Percentiles rank a stretch among this genome's conserved stretches.
Conservation (phyloP, 2,329 filamentous ascomycete species). For the Penicillium sp. region DNA sequence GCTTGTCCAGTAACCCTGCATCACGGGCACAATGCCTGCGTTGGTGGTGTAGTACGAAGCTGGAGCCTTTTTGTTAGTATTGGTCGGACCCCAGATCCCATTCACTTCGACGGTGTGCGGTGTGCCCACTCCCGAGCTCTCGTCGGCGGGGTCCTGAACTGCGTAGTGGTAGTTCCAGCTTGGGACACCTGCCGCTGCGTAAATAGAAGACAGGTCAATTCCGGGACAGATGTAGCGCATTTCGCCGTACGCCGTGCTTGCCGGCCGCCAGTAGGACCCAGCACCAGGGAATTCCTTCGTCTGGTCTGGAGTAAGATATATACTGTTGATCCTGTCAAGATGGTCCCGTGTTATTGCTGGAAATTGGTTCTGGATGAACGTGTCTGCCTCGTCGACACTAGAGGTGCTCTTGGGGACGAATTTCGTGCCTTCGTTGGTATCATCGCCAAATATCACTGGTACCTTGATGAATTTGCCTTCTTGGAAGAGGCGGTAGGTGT, state of each 20-base stretch:
- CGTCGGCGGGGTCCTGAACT: constrained; percentile 51
- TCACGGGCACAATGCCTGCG: constrained; percentile 48
- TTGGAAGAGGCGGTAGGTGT: constrained; percentile 43
- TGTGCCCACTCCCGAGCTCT: constrained; percentile 52
- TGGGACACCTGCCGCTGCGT: constrained; percentile 23
- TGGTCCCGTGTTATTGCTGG: constrained; percentile 47
- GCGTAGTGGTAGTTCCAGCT: constrained; percentile 64
- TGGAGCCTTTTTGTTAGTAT: constrained; percentile 45
- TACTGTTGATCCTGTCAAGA: constrained; percentile 43
- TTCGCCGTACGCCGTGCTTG: constrained; percentile 54
- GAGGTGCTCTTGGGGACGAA: constrained; percentile 48
- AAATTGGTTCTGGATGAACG: constrained; percentile 52
- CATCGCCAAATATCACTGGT: constrained; percentile 50
- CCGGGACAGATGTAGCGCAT: constrained; percentile 58
- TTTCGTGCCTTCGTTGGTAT: constrained; percentile 57
- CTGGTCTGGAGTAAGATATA: constrained; percentile 48
- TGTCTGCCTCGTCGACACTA: constrained; percentile 43
- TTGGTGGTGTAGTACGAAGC: constrained; percentile 52
- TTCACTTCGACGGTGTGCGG: constrained; percentile 59
- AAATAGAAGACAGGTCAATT: constrained; percentile 45
- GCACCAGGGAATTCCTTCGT: constrained; percentile 40
- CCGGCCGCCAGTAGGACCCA: constrained; percentile 52
- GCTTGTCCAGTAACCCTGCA: constrained; percentile 65
- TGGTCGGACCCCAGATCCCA: constrained; percentile 58
- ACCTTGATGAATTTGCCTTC: constrained; percentile 45